These are phyloP conservation scores for Diaporthe vexans DNA, from an alignment of 2,329 filamentous ascomycete genomes.

Conservation along the genomic window DNA sequence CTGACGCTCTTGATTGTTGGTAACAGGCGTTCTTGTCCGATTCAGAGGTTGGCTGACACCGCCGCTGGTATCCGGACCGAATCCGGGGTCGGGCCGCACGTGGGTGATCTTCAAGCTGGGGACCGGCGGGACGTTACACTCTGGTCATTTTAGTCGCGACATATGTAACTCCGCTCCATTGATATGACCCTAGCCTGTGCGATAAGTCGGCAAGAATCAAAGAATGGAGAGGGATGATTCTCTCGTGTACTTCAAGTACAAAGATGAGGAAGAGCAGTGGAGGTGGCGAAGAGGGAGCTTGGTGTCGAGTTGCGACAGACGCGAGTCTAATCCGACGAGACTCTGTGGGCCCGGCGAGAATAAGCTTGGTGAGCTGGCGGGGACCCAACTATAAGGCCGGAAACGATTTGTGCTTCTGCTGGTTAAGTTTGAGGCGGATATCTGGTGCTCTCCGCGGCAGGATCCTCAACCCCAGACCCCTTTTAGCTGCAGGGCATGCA, in stretches of 20 bases:
- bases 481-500: conserved; percentile 32
- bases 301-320: conserved; percentile 4
- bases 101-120: conserved; percentile 26
- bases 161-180: not conserved
- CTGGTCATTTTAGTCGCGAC: conserved; percentile 1
- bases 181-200: not conserved
- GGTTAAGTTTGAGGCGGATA: conserved; percentile 26
- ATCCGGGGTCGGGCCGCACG: conserved; percentile 17
- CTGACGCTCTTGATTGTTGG: not conserved
- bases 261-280: not conserved
- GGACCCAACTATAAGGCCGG: conserved; percentile 25
- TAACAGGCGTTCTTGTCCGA: not conserved
- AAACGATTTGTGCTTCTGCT: conserved; percentile 20
- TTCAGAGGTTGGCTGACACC: conserved; percentile 37
- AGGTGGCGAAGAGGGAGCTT: not conserved
- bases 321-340: conserved; percentile 16
- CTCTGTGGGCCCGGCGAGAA: conserved; percentile 19
- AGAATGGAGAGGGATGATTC: not conserved
- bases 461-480: conserved; percentile 31
- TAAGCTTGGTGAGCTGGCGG: conserved; percentile 26
- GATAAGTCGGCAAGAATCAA: not conserved
- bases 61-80: conserved; percentile 10
- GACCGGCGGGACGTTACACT: conserved; percentile 26
- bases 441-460: conserved; percentile 14
- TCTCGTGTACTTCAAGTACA: not conserved